A percentile compares a stretch with the other conserved stretches of the same genome.
These are phyloP conservation scores for Avena atlantica DNA, from an alignment of 176 grass and related monocot species.

Conservation along the genomic window DNA sequence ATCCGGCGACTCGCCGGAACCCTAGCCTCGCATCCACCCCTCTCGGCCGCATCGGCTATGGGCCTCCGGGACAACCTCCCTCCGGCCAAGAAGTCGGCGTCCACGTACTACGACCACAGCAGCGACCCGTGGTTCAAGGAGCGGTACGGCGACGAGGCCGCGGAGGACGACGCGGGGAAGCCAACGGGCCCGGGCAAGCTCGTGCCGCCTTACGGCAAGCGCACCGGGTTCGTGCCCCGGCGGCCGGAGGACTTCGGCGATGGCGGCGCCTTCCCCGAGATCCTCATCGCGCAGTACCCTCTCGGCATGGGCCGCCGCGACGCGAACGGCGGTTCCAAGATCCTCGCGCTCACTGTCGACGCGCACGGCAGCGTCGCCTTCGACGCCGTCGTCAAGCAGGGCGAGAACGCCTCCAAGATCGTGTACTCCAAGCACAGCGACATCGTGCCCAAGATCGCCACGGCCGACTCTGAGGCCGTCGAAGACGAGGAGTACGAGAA, in stretches of 20 bases:
- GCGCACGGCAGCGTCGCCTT: conserved; percentile 83
- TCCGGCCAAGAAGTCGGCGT: conserved; percentile 53
- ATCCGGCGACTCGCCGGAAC: conserved; percentile 49
- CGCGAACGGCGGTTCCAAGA: conserved; percentile 82
- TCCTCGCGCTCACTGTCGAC: conserved; percentile 90
- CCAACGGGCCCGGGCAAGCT: conserved; percentile 34
- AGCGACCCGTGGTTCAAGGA: conserved; percentile 96
- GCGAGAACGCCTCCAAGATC: conserved; percentile 89
- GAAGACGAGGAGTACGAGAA: conserved; percentile 76
- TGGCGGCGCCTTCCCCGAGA: conserved; percentile 94
- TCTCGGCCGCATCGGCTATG: conserved; percentile 46
- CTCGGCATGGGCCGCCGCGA: conserved; percentile 92
- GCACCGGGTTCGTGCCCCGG: conserved; percentile 76
- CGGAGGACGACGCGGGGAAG: conserved; percentile 35
- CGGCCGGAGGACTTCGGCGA: conserved; percentile 81
- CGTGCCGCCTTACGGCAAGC: conserved; percentile 76
- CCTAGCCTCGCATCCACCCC: conserved; percentile 41
- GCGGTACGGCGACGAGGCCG: conserved; percentile 62
- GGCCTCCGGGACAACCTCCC: conserved; percentile 85
- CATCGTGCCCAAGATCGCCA: conserved; percentile 74
- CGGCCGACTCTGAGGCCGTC: conserved; percentile 45
- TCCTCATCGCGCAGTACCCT: conserved; percentile 90
- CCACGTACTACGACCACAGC: conserved; percentile 85
- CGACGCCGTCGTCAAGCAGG: conserved; percentile 96
- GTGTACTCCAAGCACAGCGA: conserved; percentile 95